These are phyloP conservation scores for Psilocybe subaeruginosa DNA, from an alignment of 768 basidiomycete genomes.

Conservation along the genomic window DNA sequence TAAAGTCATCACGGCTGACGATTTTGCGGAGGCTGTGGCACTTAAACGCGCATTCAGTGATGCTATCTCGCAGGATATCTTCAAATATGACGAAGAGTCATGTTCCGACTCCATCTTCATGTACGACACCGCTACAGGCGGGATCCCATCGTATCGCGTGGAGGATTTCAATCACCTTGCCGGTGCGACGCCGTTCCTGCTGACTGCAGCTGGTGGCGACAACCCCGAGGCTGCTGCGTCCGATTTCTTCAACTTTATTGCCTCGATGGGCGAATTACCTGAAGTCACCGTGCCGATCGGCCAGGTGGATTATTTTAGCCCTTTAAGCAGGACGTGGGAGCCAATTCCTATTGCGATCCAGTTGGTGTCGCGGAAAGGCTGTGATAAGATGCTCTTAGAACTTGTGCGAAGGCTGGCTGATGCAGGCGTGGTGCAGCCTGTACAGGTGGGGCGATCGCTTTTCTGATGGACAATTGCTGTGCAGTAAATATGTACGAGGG, in stretches of 20 bases:
- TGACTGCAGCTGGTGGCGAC: constrained; percentile 20
- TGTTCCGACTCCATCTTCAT: constrained; percentile 40
- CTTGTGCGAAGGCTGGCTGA: constrained; percentile 31
- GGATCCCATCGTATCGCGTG: constrained; percentile 36
- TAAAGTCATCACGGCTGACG: constrained; percentile 22
- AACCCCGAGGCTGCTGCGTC: constrained; percentile 16
- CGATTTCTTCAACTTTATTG: constrained; percentile 35
- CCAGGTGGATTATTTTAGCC: constrained; percentile 37
- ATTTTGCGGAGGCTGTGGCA: constrained; percentile 29
- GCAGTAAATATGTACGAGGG: not conserved
- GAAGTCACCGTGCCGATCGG: constrained; percentile 40
- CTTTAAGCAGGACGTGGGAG: constrained; percentile 34
- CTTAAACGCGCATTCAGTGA: constrained; percentile 29
- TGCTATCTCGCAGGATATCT: constrained; percentile 26
- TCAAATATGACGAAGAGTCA: constrained; percentile 31
- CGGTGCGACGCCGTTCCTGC: constrained; percentile 30
- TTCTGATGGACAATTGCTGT: constrained; percentile 1
- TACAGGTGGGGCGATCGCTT: constrained; percentile 27
- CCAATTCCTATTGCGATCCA: constrained; percentile 26
- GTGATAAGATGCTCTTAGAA: constrained; percentile 29
- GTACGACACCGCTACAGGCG: constrained; percentile 38
- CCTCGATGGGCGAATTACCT: constrained; percentile 40
- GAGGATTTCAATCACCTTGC: constrained; percentile 35
- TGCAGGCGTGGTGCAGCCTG: constrained; percentile 25
- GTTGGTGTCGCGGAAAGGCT: not conserved